Evolutionary conservation across 2,329 filamentous ascomycete species (phyloP).

Genomic region (Elsinoe fawcettii): DNA sequence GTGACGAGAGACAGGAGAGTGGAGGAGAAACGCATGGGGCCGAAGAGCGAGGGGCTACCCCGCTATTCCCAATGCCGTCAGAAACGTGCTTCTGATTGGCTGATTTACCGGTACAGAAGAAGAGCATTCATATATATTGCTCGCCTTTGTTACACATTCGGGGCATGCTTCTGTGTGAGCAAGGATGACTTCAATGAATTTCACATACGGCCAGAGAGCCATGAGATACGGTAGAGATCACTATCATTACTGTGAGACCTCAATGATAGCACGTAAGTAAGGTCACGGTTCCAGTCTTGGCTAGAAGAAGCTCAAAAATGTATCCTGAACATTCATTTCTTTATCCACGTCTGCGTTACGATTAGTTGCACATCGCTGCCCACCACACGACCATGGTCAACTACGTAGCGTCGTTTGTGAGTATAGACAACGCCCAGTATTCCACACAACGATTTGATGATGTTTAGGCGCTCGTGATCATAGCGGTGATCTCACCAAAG

Average conservation of each 20-base stretch:
- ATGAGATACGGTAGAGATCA: too few relatives aligned
- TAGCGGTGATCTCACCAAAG: conserved; percentile 11
- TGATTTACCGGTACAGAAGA: too few relatives aligned
- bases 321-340: neutral
- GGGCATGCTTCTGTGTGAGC: too few relatives aligned
- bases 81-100: neutral
- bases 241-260: too few relatives aligned
- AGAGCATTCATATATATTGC: neutral
- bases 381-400: neutral
- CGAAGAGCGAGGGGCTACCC: neutral
- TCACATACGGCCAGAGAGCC: too few relatives aligned
- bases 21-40: neutral
- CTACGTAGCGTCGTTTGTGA: conserved; percentile 4
- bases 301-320: too few relatives aligned
- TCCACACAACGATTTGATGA: neutral
- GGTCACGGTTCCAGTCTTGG: too few relatives aligned
- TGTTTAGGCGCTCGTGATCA: conserved; percentile 7
- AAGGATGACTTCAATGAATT: too few relatives aligned
- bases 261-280: too few relatives aligned
- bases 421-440: neutral
- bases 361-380: too few relatives aligned
- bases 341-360: neutral
- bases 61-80: neutral
- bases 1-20: neutral
- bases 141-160: too few relatives aligned